A percentile compares a stretch with the other conserved stretches of the same genome.
These are phyloP conservation scores for Reutealis trisperma DNA, from an alignment of 345 rosid species.

Conservation along the genomic window DNA sequence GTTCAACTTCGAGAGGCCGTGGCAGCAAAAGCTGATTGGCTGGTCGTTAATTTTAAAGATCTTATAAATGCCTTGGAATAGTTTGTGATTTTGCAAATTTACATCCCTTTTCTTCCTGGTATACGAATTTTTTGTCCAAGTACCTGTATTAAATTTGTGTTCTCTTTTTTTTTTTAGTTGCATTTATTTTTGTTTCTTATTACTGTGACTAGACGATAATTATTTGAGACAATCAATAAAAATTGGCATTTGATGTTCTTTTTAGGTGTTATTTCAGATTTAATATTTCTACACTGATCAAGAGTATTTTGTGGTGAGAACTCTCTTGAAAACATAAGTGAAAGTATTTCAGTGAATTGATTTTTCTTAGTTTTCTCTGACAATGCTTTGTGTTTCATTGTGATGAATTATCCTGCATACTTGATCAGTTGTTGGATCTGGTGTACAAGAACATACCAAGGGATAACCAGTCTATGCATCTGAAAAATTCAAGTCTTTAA, in stretches of 20 bases:
- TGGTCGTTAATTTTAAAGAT: conserved; percentile 60
- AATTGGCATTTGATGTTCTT: not conserved
- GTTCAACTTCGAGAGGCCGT: conserved; percentile 84
- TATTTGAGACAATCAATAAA: not conserved
- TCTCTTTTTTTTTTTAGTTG: not conserved
- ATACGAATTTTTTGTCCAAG: not conserved
- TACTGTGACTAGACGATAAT: not conserved
- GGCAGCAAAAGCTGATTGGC: conserved; percentile 92
- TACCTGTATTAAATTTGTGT: not conserved
- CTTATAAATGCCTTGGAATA: conserved; percentile 59
- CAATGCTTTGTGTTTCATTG: not conserved
- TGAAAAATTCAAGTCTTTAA: no score
- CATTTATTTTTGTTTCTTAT: not conserved
- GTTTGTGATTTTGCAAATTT: not conserved
- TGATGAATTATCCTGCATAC: not conserved
- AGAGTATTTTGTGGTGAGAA: not conserved
- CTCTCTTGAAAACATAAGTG: not conserved
- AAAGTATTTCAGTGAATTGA: no score
- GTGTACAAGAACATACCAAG: no score
- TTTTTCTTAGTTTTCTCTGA: no score
- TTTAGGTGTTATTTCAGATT: not conserved
- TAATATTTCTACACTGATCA: not conserved
- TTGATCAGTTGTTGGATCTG: no score
- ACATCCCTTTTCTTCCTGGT: not conserved
- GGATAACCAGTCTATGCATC: no score